These are phyloP conservation scores for Cucurbita ficifolia DNA, from an alignment of 306 rosid species.

Conservation along the genomic window DNA sequence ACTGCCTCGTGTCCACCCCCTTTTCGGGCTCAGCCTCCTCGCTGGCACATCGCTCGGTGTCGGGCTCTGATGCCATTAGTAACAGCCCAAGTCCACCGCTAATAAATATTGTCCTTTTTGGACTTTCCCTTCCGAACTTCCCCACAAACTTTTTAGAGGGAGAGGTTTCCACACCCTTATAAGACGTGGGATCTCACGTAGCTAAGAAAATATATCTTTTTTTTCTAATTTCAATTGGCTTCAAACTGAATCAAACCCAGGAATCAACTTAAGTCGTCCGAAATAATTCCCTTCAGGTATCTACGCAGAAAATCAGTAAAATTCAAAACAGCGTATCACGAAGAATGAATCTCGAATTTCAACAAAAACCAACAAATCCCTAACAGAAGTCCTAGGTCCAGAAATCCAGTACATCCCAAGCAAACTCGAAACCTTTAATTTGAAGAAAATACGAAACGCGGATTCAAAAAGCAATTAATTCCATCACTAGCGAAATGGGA, in stretches of 20 bases:
- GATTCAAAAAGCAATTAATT: not conserved
- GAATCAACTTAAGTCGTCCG: not conserved
- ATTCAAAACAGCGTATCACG: not conserved
- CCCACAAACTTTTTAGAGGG: too few relatives aligned
- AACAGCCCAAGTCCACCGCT: too few relatives aligned
- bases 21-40: too few relatives aligned
- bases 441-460: not conserved
- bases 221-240: not conserved
- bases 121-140: too few relatives aligned
- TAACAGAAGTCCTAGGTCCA: not conserved
- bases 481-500: not conserved
- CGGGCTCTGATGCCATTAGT: too few relatives aligned
- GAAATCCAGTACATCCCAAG: not conserved
- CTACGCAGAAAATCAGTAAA: not conserved
- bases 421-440: not conserved
- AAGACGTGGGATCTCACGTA: too few relatives aligned
- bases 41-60: too few relatives aligned
- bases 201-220: not conserved
- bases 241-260: not conserved
- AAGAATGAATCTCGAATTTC: not conserved
- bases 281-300: not conserved
- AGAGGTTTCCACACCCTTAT: too few relatives aligned
- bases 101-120: too few relatives aligned
- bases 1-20: too few relatives aligned
- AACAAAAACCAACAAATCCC: not conserved